Evolutionary conservation across 83 land plant genomes (phyloP).

Genomic region (Thuja plicata): DNA sequence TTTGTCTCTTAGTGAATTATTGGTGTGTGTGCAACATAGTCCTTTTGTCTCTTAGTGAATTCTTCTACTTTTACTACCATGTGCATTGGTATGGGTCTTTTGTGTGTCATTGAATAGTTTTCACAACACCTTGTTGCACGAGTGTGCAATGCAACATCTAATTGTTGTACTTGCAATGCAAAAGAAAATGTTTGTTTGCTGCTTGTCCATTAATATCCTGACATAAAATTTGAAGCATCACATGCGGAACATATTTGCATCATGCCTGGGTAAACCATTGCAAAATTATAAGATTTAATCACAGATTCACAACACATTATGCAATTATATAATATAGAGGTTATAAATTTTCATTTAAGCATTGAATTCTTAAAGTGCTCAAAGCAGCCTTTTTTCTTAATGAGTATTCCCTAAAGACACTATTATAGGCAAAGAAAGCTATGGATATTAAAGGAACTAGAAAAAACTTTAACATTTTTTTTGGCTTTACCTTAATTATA

Average conservation of each 20-base stretch:
- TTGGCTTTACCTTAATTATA: slow-evolving; percentile 72
- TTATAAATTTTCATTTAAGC: background rate
- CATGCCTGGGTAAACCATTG: background rate
- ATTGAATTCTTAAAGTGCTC: background rate
- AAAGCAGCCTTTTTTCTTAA: background rate
- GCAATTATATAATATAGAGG: background rate
- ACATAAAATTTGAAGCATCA: too few relatives aligned
- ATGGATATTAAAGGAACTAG: background rate
- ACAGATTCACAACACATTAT: background rate
- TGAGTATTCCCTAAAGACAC: background rate
- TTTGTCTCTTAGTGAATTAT: too few relatives aligned
- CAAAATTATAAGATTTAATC: background rate
- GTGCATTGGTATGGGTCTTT: too few relatives aligned
- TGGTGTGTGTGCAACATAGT: too few relatives aligned
- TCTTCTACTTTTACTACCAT: too few relatives aligned
- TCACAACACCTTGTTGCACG: too few relatives aligned
- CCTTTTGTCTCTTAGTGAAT: too few relatives aligned
- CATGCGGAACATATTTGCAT: background rate
- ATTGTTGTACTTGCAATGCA: too few relatives aligned
- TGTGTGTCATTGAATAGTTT: too few relatives aligned
- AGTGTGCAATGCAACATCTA: too few relatives aligned
- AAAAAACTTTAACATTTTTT: background rate
- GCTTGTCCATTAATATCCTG: too few relatives aligned
- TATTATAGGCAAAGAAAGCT: background rate
- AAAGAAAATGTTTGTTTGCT: too few relatives aligned